Evolutionary conservation across 2,329 filamentous ascomycete genomes (phyloP), one percentile per base, ranked within the genome.

Genomic region (Trichoderma afroharzianum): DNA sequence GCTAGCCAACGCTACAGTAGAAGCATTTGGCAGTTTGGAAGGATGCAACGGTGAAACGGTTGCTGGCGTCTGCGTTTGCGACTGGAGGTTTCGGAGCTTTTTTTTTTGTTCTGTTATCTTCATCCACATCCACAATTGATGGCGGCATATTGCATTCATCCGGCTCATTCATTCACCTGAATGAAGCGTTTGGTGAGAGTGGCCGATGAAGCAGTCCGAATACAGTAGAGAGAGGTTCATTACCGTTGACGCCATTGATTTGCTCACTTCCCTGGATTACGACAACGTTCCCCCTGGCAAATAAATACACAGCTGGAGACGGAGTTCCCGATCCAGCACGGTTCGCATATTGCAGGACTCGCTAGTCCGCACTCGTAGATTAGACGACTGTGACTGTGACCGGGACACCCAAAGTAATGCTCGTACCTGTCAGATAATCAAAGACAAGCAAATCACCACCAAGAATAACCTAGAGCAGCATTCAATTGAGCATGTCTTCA

Each of bases 291-390:
- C 47, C 63, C 63, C 63, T 28, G 30, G 47, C 30, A 55, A 53
- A n/a, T 66, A 32, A 28, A 30, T 24, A 53, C 14, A 18, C n/a
- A 63, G 32, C 11, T 12, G 32, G 32, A 33, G 33, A 69, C 47
- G 59, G 63, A 14, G 63, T 21, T 6, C 30, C 63, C 63, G 47
- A 55, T 24, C 47, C 61, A 32, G 43, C 63, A 55, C 43, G 28
- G 47, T 36, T 26, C 43, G 47, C 63, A 67, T 55, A 63, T 63
- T 43, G 32, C 63, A 67, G 63, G 63, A 67, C 47, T 57, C 32
- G 32, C 63, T 57, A 67, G 32, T 24, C 36, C 14, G 9, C n/a
- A 50, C 43, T 50, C 47, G 21, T 53, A 53, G 39, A 43, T 43
- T 24, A 50, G 43, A 21, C 24, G 21, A 21, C 33, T 36, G 21